Evolutionary conservation across 148 eudicot genomes (phyloP).

Genomic region (Rhododendron henanense): DNA sequence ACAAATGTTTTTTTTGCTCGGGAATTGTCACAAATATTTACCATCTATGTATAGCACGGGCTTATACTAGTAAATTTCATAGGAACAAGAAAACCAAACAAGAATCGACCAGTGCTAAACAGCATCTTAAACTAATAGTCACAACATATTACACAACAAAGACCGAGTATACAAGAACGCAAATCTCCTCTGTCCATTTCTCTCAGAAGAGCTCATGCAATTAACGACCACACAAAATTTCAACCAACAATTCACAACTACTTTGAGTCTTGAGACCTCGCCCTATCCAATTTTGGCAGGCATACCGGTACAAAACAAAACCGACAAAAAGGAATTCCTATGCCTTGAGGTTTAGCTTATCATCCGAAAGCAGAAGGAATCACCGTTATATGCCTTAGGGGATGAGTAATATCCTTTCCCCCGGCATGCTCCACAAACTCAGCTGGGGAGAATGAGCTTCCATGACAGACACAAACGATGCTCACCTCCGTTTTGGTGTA

Average conservation of each 20-base stretch:
- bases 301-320: neutral
- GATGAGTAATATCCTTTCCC: constrained; percentile 52
- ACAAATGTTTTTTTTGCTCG: too few relatives aligned
- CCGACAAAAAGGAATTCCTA: neutral
- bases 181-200: neutral
- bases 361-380: constrained; percentile 24
- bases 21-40: too few relatives aligned
- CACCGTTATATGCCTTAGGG: constrained; percentile 62
- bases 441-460: constrained; percentile 63
- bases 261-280: neutral
- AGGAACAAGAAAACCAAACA: neutral
- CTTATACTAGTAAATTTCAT: too few relatives aligned
- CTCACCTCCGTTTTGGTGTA: constrained; percentile 59
- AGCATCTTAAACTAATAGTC: neutral
- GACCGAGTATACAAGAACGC: neutral
- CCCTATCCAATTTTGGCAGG: neutral
- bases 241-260: neutral
- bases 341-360: neutral
- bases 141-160: neutral
- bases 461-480: constrained; percentile 76
- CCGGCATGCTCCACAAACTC: constrained; percentile 86
- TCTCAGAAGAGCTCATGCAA: neutral
- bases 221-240: neutral
- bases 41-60: too few relatives aligned
- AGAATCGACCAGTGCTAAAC: neutral